Percentiles rank a stretch among this genome's conserved stretches.
These are phyloP conservation scores for Alternaria brassicicola DNA, from an alignment of 2,329 filamentous ascomycete genomes.

Conservation along the genomic window DNA sequence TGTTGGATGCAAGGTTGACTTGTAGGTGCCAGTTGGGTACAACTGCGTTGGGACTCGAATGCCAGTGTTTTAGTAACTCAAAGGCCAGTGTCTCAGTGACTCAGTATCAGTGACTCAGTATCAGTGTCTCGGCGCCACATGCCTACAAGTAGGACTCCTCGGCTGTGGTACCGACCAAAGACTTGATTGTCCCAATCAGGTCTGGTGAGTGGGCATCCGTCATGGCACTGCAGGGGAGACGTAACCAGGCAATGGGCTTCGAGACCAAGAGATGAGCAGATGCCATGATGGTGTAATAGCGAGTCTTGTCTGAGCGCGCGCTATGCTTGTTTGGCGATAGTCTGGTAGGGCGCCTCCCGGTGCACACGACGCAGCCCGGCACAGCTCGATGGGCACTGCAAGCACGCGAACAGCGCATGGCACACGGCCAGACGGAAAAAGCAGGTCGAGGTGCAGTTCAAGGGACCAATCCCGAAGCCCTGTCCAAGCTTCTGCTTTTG, in stretches of 20 bases:
- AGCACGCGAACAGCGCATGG: constrained; percentile 1
- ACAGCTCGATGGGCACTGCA: constrained; percentile 18
- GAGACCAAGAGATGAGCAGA: constrained; percentile 2
- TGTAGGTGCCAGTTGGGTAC: background rate
- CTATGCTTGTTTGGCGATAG: constrained; percentile 18
- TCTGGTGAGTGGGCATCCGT: constrained; percentile 10
- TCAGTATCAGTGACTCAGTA: background rate
- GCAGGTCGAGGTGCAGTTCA: background rate
- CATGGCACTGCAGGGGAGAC: constrained; percentile 8
- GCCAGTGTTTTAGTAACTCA: too few species aligned
- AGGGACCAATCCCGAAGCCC: background rate
- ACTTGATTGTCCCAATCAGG: background rate
- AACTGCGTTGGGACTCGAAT: too few species aligned
- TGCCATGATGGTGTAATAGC: constrained; percentile 25
- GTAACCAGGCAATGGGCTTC: constrained; percentile 1
- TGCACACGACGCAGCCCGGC: constrained; percentile 8
- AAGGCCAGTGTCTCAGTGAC: too few species aligned
- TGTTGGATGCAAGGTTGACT: background rate
- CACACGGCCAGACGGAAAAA: constrained; percentile 2
- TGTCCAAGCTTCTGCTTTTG: constrained; percentile 1
- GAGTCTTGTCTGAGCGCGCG: constrained; percentile 2
- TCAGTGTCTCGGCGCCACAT: constrained; percentile 4
- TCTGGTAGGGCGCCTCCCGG: constrained; percentile 13
- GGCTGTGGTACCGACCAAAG: constrained; percentile 10
- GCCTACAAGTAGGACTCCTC: constrained; percentile 1